Evolutionary conservation across 1,284 basidiomycete genomes (phyloP).

Genomic region (Ganoderma leucocontextum): DNA sequence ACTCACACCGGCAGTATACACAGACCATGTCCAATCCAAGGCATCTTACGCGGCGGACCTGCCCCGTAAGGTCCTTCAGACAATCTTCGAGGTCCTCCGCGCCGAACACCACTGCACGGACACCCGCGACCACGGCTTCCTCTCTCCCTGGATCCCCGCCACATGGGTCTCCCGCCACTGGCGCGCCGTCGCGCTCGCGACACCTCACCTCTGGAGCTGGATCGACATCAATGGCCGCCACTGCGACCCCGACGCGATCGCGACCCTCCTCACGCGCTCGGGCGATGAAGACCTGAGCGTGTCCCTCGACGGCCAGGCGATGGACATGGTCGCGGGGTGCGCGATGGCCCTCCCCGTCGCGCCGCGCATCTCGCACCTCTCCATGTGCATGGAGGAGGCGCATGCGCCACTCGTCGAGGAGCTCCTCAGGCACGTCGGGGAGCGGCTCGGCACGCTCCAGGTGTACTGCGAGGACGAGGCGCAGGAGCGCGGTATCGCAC

Average conservation of each 20-base stretch:
- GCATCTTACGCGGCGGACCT: conserved; percentile 5
- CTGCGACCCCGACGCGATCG: conserved; percentile 15
- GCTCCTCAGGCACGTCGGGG: conserved; percentile 10
- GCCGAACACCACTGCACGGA: not conserved
- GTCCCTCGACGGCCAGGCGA: conserved; percentile 9
- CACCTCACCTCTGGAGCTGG: conserved; percentile 16
- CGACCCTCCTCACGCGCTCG: conserved; percentile 12
- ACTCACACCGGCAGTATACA: not conserved
- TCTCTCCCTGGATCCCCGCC: conserved; percentile 14
- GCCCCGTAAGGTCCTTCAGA: conserved; percentile 7
- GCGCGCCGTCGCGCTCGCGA: conserved; percentile 17
- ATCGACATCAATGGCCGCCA: conserved; percentile 17
- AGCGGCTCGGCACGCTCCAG: conserved; percentile 8
- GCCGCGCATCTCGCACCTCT: conserved; percentile 6
- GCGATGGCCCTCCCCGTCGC: conserved; percentile 14
- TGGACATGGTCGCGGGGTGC: conserved; percentile 16
- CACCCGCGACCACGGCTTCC: conserved; percentile 13
- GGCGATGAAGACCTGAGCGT: conserved; percentile 10
- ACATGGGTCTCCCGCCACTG: conserved; percentile 20
- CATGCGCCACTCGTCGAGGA: conserved; percentile 10
- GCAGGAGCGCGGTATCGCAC: not conserved
- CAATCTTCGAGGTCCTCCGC: conserved; percentile 13
- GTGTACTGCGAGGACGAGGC: conserved; percentile 4
- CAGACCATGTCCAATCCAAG: conserved; percentile 1
- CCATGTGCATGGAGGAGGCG: conserved; percentile 10